Evolutionary conservation across 768 basidiomycete genomes (phyloP).

Genomic region (Rhodotorula kratochvilovae): DNA sequence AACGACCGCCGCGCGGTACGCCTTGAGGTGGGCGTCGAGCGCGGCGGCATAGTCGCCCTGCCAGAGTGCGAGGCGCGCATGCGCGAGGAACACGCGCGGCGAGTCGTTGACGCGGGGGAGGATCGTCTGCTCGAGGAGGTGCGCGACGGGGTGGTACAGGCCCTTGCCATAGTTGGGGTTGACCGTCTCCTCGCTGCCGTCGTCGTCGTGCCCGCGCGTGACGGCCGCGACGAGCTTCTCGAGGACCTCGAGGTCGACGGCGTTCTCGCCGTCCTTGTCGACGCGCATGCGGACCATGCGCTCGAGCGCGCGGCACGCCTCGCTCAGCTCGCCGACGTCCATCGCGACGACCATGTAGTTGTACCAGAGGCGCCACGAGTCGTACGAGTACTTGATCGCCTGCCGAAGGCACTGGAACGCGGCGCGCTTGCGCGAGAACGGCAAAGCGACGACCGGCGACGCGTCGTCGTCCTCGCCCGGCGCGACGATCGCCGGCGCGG

Average conservation of each 20-base stretch:
- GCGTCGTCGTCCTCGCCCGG: conserved; percentile 15
- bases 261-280: conserved; percentile 53
- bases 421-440: conserved; percentile 64
- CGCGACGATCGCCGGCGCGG: not conserved
- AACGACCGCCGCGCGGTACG: conserved; percentile 69
- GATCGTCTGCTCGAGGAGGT: conserved; percentile 71
- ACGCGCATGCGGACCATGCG: conserved; percentile 76
- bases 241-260: conserved; percentile 79
- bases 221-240: conserved; percentile 85
- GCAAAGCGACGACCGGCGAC: conserved; percentile 35
- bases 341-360: conserved; percentile 93
- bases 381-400: conserved; percentile 74
- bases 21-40: conserved; percentile 75
- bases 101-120: conserved; percentile 71
- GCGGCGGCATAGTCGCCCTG: conserved; percentile 69
- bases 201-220: conserved; percentile 54
- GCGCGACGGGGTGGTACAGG: conserved; percentile 61
- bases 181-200: conserved; percentile 35
- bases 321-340: conserved; percentile 86
- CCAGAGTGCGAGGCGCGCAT: conserved; percentile 73
- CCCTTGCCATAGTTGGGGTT: conserved; percentile 66
- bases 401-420: conserved; percentile 90
- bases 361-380: conserved; percentile 97
- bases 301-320: conserved; percentile 75
- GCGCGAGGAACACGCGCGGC: conserved; percentile 72